Evolutionary conservation across 768 basidiomycete species (phyloP).

Genomic region (Tulasnella sp.): DNA sequence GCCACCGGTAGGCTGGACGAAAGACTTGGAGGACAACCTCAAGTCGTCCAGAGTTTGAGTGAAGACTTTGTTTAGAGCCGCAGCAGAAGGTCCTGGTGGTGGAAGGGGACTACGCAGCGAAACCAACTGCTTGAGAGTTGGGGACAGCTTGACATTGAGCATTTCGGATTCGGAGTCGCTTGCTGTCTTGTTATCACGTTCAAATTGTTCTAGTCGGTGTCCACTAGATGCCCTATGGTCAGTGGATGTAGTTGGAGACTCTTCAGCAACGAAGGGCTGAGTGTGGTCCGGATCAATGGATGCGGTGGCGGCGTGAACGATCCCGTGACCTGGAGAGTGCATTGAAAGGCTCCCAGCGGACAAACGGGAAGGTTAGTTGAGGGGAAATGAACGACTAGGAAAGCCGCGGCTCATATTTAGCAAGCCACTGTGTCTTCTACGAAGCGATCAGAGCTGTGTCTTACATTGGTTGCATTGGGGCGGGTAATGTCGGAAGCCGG

Average conservation of each 20-base stretch:
- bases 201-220: background rate
- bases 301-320: background rate
- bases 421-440: background rate
- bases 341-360: background rate
- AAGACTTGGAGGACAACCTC: conserved; percentile 54
- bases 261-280: background rate
- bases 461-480: background rate
- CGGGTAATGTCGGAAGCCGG: background rate
- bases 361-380: background rate
- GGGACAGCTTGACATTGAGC: conserved; percentile 43
- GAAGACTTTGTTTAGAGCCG: conserved; percentile 55
- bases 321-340: background rate
- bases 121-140: conserved; percentile 66
- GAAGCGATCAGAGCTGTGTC: background rate
- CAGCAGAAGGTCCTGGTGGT: conserved; percentile 52
- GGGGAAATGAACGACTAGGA: background rate
- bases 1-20: conserved; percentile 31
- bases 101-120: conserved; percentile 61
- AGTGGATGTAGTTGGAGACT: background rate
- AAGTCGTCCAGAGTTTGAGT: conserved; percentile 63
- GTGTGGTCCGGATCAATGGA: background rate
- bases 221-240: background rate
- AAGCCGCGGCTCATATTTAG: background rate
- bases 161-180: conserved; percentile 3
- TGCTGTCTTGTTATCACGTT: background rate